phyloP scores from a whole-genome alignment of 192 early-diverging fungal genomes.

The Coemansia sp. region DNA sequence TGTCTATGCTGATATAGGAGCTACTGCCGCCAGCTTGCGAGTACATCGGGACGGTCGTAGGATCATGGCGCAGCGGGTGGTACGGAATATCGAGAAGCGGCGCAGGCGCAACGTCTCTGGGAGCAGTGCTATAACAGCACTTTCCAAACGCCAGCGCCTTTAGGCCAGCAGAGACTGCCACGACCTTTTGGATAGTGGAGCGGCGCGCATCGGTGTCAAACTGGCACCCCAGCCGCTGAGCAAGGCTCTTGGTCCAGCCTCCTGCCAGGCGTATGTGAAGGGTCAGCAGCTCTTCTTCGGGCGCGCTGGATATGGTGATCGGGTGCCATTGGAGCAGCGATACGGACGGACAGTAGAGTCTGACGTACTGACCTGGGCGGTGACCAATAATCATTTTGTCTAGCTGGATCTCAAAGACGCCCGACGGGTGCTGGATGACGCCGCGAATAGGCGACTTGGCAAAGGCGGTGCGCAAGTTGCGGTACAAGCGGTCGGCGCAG shows the following conservation, averaged over 20 bases:
- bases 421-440: constrained; percentile 76
- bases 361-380: constrained; percentile 80
- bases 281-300: constrained; percentile 77
- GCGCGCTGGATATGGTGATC: constrained; percentile 73
- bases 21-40: constrained; percentile 30
- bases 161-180: background rate
- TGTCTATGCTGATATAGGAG: constrained; percentile 47
- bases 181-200: constrained; percentile 10
- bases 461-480: constrained; percentile 59
- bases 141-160: constrained; percentile 8
- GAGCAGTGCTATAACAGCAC: background rate
- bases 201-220: constrained; percentile 30
- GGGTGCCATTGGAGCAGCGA: constrained; percentile 80
- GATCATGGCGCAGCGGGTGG: constrained; percentile 44
- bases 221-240: constrained; percentile 70
- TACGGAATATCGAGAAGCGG: constrained; percentile 22
- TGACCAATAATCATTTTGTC: constrained; percentile 58
- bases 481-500: constrained; percentile 63
- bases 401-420: constrained; percentile 72
- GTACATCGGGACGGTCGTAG: constrained; percentile 22
- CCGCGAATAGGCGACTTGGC: constrained; percentile 63
- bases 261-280: constrained; percentile 80
- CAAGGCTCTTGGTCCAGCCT: constrained; percentile 70
- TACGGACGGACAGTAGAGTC: constrained; percentile 71
- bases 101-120: background rate